Evolutionary conservation across 1,284 basidiomycete species (phyloP), one percentile per base, ranked within the genome.

Genomic region (Neonothopanus nambi): DNA sequence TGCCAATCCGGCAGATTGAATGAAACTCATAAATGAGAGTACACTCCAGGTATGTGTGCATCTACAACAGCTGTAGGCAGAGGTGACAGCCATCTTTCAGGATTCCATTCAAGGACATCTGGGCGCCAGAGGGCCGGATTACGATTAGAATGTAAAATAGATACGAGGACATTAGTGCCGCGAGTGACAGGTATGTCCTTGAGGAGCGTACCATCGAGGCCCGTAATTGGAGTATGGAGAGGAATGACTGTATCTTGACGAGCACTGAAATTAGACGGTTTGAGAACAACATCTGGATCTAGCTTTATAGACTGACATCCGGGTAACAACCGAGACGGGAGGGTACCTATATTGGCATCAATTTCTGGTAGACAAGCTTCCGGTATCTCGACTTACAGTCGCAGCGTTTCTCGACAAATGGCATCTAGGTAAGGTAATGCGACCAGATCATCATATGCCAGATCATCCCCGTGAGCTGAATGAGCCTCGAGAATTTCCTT

Each of bases 341-440:
- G 70, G 4, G 72, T 76, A 52, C 72, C 75, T 50, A 64, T 39
- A 3, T 7, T 38, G 67, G 70, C 41, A 67, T 70, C 56, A 75
- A 70, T 21, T 73, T 65, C 2, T 75, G 17, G 3, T 15, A 42
- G 7, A 17, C 57, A 7, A 67, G 67, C 26, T 70, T 74, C 52
- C n/a, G 26, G 18, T 36, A 3, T 8, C 3, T 18, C 13, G 44
- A 46, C 66, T 51, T 38, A 68, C 63, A 72, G 48, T 39, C 71
- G 58, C 20, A 72, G 53, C 1, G 71, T 71, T 51, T 72, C 70
- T 11, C 66, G 60, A 42, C 64, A 63, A n/a, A 71, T 59, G 1
- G 70, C 70, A 51, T 74, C 72, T 37, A 74, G 55, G 51, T 66
- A 69, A 0, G 71, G 70, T 1, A 74, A 61, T 6, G 57, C 59